Percentiles rank a stretch among this genome's conserved stretches.
These are phyloP conservation scores for Phaeosphaeria sp. DNA, from an alignment of 2,329 filamentous ascomycete species.

Conservation along the genomic window DNA sequence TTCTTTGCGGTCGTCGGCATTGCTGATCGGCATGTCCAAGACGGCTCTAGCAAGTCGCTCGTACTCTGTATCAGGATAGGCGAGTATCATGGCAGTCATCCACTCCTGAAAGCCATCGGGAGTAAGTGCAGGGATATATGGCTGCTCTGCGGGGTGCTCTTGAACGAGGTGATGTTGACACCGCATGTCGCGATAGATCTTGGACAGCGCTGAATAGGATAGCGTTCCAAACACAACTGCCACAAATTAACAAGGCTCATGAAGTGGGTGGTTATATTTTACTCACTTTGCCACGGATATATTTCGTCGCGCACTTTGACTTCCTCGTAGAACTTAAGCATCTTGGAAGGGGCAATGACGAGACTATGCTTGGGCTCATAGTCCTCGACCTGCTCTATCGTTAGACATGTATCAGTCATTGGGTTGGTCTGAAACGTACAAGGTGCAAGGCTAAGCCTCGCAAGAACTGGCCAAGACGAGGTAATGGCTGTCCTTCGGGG, in stretches of 20 bases:
- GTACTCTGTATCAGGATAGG: constrained; percentile 78
- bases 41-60: constrained; percentile 73
- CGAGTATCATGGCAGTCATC: constrained; percentile 75
- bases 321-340: constrained; percentile 74
- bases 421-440: constrained; percentile 54
- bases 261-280: background rate
- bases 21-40: constrained; percentile 72
- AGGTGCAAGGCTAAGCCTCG: constrained; percentile 76
- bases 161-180: constrained; percentile 60
- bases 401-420: constrained; percentile 10
- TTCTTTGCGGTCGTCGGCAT: constrained; percentile 69
- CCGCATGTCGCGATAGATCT: constrained; percentile 55
- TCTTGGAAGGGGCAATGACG: constrained; percentile 77
- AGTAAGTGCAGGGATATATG: constrained; percentile 55
- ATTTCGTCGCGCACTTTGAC: constrained; percentile 70
- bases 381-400: constrained; percentile 66
- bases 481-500: constrained; percentile 69
- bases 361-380: constrained; percentile 71
- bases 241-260: constrained; percentile 10
- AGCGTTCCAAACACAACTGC: constrained; percentile 54
- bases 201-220: constrained; percentile 49
- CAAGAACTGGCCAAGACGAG: constrained; percentile 73
- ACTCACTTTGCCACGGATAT: constrained; percentile 72
- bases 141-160: constrained; percentile 49
- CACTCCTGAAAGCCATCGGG: constrained; percentile 62